Base-by-base conservation (phyloP, 179 eudicot species). In the Heliamphora pulchella region DNA sequence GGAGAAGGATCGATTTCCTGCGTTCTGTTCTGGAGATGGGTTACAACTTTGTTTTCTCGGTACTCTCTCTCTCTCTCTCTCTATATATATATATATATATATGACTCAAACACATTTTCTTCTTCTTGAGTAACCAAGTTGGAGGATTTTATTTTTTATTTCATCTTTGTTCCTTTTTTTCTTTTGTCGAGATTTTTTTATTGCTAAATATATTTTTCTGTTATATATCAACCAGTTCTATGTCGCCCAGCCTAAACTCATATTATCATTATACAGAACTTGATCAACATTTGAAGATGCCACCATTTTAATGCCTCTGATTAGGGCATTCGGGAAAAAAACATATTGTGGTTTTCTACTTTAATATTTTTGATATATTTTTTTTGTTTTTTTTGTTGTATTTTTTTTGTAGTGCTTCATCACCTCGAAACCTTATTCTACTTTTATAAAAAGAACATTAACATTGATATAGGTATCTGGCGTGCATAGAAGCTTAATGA, bases 11-110 rank as follows among this genome's bases (percentile, higher is more conserved):
- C 57, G 90, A 89, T 82, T 89, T 92, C 86, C 80, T 92, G 18
- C 86, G 84, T 2, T 83, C 87, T 87, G 91, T 92, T 61, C 89
- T 92, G 67, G 90, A 92, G 82, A 82, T 87, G 90, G 96, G 96
- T 3, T 90, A 88, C 89, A 90, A 82, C 81, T 90, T 92, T 82
- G 83, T 93, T 67, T 93, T 93, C 82, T 88, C 97, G 71, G 96
- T 93, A 72, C 62, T 46, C 80, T 73, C 79, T 72, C 71, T 72
- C 59, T 69, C 79, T 86, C 79, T 77, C 77, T 31, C 69, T 64
- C 41, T 64, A 4, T 64, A 5, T 31, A 4, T 63, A 3, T 63
- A 10, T 18, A 2, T 17, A 6, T 14, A 39, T 10, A 39, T 20
- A 69, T 5, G 11, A 83, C 80, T 75, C 75, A 61, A 20, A 43